These are phyloP conservation scores for Paratinospora sagittata DNA, from an alignment of 164 flowering plant species.

Conservation along the genomic window DNA sequence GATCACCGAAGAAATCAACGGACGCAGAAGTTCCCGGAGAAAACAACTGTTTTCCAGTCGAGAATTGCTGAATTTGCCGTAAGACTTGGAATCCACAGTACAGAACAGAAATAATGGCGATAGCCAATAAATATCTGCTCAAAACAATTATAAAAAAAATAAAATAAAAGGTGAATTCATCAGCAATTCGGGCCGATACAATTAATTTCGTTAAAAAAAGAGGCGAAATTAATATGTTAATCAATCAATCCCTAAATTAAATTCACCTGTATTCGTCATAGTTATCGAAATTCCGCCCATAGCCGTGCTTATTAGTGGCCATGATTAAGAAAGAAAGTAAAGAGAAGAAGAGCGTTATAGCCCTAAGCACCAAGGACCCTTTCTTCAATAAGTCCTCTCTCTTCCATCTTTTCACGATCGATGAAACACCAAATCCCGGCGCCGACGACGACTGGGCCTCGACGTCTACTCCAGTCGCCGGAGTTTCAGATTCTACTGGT, in stretches of 20 bases:
- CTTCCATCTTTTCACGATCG: constrained; percentile 55
- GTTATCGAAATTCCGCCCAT: constrained; percentile 47
- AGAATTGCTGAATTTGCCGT: constrained; percentile 41
- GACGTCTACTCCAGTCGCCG: constrained; percentile 18
- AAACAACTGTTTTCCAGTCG: constrained; percentile 36
- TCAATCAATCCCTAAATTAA: not conserved
- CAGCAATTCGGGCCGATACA: not conserved
- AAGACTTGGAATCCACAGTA: constrained; percentile 48
- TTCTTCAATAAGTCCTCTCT: constrained; percentile 60
- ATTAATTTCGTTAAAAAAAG: no score
- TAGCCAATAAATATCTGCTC: constrained; percentile 60
- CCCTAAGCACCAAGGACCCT: constrained; percentile 42
- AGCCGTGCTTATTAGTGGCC: constrained; percentile 72
- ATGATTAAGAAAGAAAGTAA: no score
- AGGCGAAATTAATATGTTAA: not conserved
- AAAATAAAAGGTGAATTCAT: no score
- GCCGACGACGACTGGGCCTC: constrained; percentile 33
- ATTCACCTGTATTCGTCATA: constrained; percentile 74
- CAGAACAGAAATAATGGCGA: constrained; percentile 51
- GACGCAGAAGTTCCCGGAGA: constrained; percentile 18
- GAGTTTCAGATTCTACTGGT: not conserved
- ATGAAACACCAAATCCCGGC: constrained; percentile 26
- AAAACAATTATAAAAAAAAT: no score
- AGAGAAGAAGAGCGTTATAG: constrained; percentile 44
- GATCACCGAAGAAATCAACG: constrained; percentile 72